Evolutionary conservation across 2,329 filamentous ascomycete genomes (phyloP), one percentile per base, ranked within the genome.

Genomic region (Ascochyta clinopodiicola): DNA sequence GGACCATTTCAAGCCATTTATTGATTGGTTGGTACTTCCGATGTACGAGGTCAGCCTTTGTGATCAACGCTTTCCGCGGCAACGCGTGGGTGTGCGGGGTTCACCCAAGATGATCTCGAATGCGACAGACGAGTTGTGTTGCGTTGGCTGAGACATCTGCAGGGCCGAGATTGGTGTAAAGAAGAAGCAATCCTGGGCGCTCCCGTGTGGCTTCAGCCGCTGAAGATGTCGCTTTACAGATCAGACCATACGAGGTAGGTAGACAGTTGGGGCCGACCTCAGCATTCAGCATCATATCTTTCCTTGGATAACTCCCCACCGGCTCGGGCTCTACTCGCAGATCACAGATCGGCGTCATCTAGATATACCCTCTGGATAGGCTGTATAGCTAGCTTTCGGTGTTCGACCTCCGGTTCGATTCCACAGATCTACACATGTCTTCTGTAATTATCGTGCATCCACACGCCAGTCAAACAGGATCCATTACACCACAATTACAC

Each of bases 111-210:
- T 22, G 19, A 51, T 46, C 29, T 50, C 42, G 42, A 37, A 31
- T 31, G 12, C 12, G 29, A 12, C 29, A 31, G 15, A 35, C 25
- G 37, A 44, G 9, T 15, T 31, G 44, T 37, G 37, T 37, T 29
- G 36, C 24, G 36, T 24, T 31, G 42, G 42, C 52, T 47, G 37
- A 56, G 52, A 56, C 47, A 46, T 42, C 24, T 47, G 46, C 52
- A 38, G 43, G 42, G 52, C 43, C 25, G 31, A 24, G 12, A 25
- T 49, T 17, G 19, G 6, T 24, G 25, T 12, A 4, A 29, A 55
- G 35, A 55, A 55, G 35, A 17, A 49, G 44, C 17, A 21, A 24
- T 37, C 2, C 6, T 34, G 32, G 44, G 21, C n/a, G n/a, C 32
- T 43, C 38, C 50, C 37, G 31, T 34, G 13, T 24, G 44, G 21